These are phyloP conservation scores for Aspergillus aculeatinus DNA, from an alignment of 2,329 filamentous ascomycete species.

Conservation along the genomic window DNA sequence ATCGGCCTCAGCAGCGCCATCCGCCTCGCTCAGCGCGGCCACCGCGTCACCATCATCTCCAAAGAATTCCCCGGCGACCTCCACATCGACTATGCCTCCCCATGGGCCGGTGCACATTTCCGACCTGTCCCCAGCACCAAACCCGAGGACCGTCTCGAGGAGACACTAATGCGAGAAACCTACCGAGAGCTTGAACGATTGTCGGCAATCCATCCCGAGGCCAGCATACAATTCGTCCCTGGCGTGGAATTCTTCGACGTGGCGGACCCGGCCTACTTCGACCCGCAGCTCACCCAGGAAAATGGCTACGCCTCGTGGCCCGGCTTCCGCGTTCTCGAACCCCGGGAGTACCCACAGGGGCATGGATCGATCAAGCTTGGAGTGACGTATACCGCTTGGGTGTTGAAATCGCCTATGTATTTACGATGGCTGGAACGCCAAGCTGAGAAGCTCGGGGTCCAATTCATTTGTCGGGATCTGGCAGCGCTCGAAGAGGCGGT, in stretches of 20 bases:
- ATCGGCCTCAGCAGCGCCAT: not conserved
- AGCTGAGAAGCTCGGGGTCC: not conserved
- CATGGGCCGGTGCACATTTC: not conserved
- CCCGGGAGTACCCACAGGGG: not conserved
- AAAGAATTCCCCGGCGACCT: not conserved
- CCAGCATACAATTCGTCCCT: not conserved
- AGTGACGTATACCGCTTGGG: not conserved
- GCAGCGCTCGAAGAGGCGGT: not conserved
- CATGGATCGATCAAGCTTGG: not conserved
- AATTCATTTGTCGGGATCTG: not conserved
- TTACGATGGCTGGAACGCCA: not conserved
- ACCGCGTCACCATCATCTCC: not conserved
- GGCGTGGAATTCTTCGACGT: not conserved
- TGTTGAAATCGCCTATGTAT: not conserved
- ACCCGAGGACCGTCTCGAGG: not conserved
- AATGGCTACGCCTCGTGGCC: slow-evolving; percentile 1
- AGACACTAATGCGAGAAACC: not conserved
- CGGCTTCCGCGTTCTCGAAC: not conserved
- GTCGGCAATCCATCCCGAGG: not conserved
- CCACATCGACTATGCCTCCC: not conserved
- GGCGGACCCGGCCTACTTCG: not conserved
- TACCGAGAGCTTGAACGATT: not conserved
- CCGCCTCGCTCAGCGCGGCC: not conserved
- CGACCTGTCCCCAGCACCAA: not conserved
- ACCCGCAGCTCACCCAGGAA: not conserved